These are phyloP conservation scores for Cantharellus anzutake DNA, from an alignment of 768 basidiomycete genomes.

Conservation along the genomic window DNA sequence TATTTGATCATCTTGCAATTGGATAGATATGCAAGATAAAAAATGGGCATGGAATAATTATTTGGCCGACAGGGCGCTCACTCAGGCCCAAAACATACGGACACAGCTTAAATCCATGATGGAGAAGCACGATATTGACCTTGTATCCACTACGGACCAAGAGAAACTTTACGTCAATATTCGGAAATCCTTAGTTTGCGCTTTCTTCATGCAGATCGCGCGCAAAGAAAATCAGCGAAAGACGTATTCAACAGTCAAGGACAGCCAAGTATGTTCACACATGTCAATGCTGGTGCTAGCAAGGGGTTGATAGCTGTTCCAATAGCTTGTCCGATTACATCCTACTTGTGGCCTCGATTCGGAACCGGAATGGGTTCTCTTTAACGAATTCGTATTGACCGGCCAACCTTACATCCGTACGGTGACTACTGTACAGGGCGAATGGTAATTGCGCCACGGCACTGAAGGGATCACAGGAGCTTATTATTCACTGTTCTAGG, in stretches of 20 bases:
- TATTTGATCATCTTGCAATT: no score
- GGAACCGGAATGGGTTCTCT: constrained; percentile 82
- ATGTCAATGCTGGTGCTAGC: background rate
- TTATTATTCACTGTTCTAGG: constrained; percentile 20
- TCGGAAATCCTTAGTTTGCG: constrained; percentile 67
- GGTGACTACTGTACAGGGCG: constrained; percentile 66
- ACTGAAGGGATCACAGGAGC: background rate
- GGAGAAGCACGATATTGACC: constrained; percentile 72
- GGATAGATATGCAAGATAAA: constrained; percentile 48
- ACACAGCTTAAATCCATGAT: constrained; percentile 74
- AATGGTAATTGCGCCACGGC: constrained; percentile 40
- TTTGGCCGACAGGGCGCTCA: constrained; percentile 60
- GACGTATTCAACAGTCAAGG: constrained; percentile 80
- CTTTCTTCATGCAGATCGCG: constrained; percentile 97
- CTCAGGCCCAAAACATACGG: constrained; percentile 87
- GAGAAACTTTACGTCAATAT: constrained; percentile 55
- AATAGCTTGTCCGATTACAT: constrained; percentile 51
- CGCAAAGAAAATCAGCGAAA: constrained; percentile 87
- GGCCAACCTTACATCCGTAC: constrained; percentile 79
- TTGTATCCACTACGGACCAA: constrained; percentile 49
- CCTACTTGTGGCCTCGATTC: constrained; percentile 76
- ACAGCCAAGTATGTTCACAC: constrained; percentile 51
- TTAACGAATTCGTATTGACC: constrained; percentile 90
- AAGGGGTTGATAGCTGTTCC: constrained; percentile 9
- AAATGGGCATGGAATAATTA: constrained; percentile 89